These are phyloP conservation scores for Lentinula aciculospora DNA, from an alignment of 768 basidiomycete species.

Conservation along the genomic window DNA sequence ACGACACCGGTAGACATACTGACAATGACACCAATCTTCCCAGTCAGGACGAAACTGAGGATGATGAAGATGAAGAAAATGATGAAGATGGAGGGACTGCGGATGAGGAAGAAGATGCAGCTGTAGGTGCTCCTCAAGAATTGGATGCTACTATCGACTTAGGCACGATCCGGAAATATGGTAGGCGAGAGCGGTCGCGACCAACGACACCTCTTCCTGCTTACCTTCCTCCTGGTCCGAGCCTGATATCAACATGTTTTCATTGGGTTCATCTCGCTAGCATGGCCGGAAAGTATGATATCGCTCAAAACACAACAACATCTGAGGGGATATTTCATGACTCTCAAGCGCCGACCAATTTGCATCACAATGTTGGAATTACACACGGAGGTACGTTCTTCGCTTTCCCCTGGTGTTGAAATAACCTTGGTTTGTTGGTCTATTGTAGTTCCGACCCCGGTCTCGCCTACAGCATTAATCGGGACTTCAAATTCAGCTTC, in stretches of 20 bases:
- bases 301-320: neutral
- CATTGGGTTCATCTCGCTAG: conserved; percentile 53
- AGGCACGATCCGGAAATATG: conserved; percentile 17
- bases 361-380: conserved; percentile 35
- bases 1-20: conserved; percentile 15
- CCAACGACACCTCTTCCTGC: conserved; percentile 66
- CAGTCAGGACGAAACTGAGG: conserved; percentile 25
- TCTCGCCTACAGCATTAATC: conserved; percentile 71
- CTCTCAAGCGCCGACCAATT: conserved; percentile 1
- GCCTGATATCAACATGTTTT: conserved; percentile 65
- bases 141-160: conserved; percentile 9
- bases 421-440: conserved; percentile 19
- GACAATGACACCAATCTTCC: conserved; percentile 24
- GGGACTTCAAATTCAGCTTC: conserved; percentile 39
- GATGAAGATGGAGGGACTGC: conserved; percentile 20
- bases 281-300: conserved; percentile 48
- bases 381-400: conserved; percentile 18
- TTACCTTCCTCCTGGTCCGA: conserved; percentile 67
- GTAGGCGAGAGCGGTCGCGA: conserved; percentile 28
- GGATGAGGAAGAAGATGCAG: conserved; percentile 26
- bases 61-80: conserved; percentile 20
- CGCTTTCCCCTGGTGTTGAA: no score
- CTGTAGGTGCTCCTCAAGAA: conserved; percentile 3
- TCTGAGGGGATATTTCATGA: neutral
- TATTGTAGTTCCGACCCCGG: conserved; percentile 63